Percentiles rank a stretch among this genome's conserved stretches.
phyloP scores from a whole-genome alignment of 352 stramenopile genomes.

The Globisporangium okanoganense region DNA sequence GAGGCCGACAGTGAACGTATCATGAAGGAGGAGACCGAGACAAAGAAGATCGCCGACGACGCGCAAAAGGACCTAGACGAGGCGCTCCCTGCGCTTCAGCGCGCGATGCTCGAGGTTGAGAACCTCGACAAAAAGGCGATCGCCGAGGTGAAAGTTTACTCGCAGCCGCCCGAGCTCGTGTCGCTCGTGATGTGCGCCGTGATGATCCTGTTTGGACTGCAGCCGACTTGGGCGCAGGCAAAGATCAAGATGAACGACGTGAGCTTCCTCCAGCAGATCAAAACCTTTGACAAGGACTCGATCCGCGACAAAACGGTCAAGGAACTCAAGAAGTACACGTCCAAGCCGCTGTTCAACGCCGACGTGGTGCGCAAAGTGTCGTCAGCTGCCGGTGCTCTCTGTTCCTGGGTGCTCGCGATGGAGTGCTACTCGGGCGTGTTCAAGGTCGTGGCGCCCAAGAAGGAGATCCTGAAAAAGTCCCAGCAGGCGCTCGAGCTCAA shows the following conservation, averaged over 20 bases:
- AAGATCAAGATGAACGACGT: conserved; percentile 94
- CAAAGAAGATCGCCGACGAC: conserved; percentile 93
- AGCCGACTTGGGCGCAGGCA: conserved; percentile 89
- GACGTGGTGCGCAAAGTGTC: conserved; percentile 91
- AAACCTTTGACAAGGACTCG: conserved; percentile 96
- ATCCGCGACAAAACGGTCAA: conserved; percentile 92
- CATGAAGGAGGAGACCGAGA: conserved; percentile 88
- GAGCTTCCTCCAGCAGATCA: conserved; percentile 93
- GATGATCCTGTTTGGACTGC: conserved; percentile 95
- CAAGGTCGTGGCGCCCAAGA: conserved; percentile 88
- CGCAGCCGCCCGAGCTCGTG: conserved; percentile 89
- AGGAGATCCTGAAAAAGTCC: conserved; percentile 83
- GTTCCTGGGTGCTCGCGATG: conserved; percentile 91
- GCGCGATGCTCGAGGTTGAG: conserved; percentile 92
- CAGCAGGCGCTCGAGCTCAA: conserved; percentile 85
- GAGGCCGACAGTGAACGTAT: conserved; percentile 93
- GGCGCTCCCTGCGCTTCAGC: conserved; percentile 90
- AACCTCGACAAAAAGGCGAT: conserved; percentile 95
- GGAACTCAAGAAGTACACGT: conserved; percentile 94
- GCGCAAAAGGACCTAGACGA: conserved; percentile 94
- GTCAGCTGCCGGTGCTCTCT: conserved; percentile 83
- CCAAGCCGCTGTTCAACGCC: conserved; percentile 77
- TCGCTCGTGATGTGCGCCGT: conserved; percentile 94
- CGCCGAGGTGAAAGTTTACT: conserved; percentile 95
- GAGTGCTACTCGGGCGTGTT: conserved; percentile 89